Evolutionary conservation across 1,284 basidiomycete species (phyloP).

Genomic region (Trichosporon inkin): DNA sequence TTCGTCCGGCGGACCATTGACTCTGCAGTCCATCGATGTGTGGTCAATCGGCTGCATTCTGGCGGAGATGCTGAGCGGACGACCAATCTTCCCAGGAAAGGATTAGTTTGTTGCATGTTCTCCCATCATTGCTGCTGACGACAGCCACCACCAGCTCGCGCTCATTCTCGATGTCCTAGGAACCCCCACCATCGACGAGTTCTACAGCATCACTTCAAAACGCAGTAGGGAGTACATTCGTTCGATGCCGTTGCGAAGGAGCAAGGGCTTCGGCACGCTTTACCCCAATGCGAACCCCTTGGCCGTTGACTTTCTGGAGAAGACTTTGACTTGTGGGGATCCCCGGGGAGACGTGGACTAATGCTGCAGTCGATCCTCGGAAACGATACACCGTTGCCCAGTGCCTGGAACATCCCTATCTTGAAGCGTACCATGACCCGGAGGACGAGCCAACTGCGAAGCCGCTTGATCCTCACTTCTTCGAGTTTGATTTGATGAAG

Average conservation of each 20-base stretch:
- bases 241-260: conserved; percentile 80
- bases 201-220: conserved; percentile 80
- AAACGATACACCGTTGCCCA: conserved; percentile 86
- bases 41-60: conserved; percentile 97
- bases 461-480: conserved; percentile 84
- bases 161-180: conserved; percentile 87
- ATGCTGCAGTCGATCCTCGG: conserved; percentile 72
- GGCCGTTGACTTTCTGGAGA: conserved; percentile 87
- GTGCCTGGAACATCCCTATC: conserved; percentile 83
- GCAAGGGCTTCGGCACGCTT: conserved; percentile 66
- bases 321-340: conserved; percentile 66
- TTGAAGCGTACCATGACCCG: conserved; percentile 82
- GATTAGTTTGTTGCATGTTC: conserved; percentile 60
- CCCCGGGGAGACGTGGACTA: neutral
- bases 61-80: conserved; percentile 91
- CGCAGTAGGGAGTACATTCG: conserved; percentile 86
- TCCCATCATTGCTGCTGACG: conserved; percentile 17
- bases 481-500: conserved; percentile 91
- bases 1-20: too few relatives aligned
- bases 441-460: conserved; percentile 89
- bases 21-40: conserved; percentile 82
- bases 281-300: conserved; percentile 82
- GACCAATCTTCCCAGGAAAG: conserved; percentile 90
- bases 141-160: conserved; percentile 78
- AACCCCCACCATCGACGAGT: conserved; percentile 87